phyloP scores from a whole-genome alignment of 257 asterid species.

The Linaria vulgaris region DNA sequence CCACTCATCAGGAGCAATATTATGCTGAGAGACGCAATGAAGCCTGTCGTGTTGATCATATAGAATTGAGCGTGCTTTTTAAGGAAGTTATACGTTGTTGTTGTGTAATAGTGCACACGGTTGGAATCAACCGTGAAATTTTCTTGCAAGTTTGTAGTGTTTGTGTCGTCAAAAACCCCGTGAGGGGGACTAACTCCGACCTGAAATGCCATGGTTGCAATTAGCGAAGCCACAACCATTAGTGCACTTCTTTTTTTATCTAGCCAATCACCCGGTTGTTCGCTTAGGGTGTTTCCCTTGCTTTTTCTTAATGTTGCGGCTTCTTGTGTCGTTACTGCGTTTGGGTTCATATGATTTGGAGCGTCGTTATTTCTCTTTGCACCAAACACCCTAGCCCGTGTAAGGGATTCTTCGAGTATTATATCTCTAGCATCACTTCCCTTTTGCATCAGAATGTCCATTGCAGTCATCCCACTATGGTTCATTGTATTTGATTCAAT shows the following conservation, averaged over 20 bases:
- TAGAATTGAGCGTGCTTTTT: conserved; percentile 14
- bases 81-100: not conserved
- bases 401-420: conserved; percentile 33
- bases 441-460: conserved; percentile 35
- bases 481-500: conserved; percentile 30
- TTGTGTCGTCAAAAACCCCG: conserved; percentile 22
- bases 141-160: not conserved
- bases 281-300: not conserved
- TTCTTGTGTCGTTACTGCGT: not conserved
- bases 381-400: conserved; percentile 25
- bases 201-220: conserved; percentile 49
- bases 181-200: conserved; percentile 37
- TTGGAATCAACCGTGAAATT: not conserved
- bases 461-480: conserved; percentile 31
- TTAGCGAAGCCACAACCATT: conserved; percentile 47
- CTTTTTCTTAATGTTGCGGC: not conserved
- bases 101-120: not conserved
- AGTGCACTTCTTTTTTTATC: conserved; percentile 34
- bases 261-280: conserved; percentile 28
- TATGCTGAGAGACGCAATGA: conserved; percentile 42
- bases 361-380: not conserved
- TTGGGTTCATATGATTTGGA: too few species aligned
- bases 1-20: conserved; percentile 41
- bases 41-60: conserved; percentile 28
- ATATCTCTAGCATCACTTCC: conserved; percentile 27